These are phyloP conservation scores for Penicillium sp. DNA, from an alignment of 2,329 filamentous ascomycete genomes.

Conservation along the genomic window DNA sequence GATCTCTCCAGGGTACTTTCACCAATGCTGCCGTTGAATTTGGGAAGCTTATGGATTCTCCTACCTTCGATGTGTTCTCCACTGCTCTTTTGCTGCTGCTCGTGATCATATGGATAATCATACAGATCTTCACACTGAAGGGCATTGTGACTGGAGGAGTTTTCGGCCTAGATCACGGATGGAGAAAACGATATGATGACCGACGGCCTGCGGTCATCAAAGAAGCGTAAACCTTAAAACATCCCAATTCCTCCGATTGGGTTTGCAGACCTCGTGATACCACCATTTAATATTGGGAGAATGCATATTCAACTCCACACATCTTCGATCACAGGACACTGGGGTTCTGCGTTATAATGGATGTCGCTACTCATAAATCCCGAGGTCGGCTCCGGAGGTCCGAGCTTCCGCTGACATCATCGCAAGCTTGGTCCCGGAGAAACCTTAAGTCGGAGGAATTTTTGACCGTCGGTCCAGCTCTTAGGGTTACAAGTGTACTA, in stretches of 20 bases:
- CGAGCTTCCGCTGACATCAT: not conserved
- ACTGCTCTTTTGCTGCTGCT: conserved; percentile 37
- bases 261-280: not conserved
- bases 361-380: not conserved
- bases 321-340: not conserved
- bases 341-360: not conserved
- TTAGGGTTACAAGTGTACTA: not conserved
- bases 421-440: no score
- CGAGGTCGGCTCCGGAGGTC: not conserved
- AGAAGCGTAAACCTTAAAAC: not conserved
- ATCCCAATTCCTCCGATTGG: not conserved
- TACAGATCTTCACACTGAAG: conserved; percentile 33
- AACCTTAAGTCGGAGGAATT: not conserved
- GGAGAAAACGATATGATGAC: conserved; percentile 12
- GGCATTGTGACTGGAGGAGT: conserved; percentile 31
- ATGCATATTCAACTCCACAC: not conserved
- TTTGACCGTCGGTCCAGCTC: not conserved
- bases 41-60: conserved; percentile 39
- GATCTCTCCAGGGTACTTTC: conserved; percentile 36
- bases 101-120: conserved; percentile 33
- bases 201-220: not conserved
- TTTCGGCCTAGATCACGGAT: conserved; percentile 30
- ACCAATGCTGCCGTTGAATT: conserved; percentile 41
- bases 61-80: conserved; percentile 41
- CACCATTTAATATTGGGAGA: not conserved